Evolutionary conservation across 2,329 filamentous ascomycete species (phyloP), one percentile per base, ranked within the genome.

Genomic region (Fusarium burgessii): DNA sequence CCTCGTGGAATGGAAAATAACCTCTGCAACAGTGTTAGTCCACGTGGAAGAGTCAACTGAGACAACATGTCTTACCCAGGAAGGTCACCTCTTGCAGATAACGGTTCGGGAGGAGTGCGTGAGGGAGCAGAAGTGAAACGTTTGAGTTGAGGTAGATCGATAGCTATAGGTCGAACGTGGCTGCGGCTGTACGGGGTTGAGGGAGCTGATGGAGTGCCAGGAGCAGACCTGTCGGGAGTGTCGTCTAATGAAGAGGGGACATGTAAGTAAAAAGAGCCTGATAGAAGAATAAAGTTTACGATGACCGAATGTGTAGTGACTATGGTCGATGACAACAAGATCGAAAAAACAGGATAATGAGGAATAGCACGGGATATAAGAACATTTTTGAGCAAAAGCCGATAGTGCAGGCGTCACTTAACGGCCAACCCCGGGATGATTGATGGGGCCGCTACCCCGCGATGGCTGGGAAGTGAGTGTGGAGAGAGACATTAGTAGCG

Each of bases 1-100:
- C 86, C 77, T 90, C 88, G 78, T 90, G 88, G 35, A 86, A 78
- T 20, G 88, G 88, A 71, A 90, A 90, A 73, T 90, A 90, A 32
- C 85, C 88, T 77, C 88, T 90, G 71, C 29, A 5, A 38, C 29
- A 49, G 25, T 40, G 43, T 72, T n/a, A 70, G 67, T 43, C 38
- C 38, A 51, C 47, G 47, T 33, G 25, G 15, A 15, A 23, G 38
- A 25, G 12, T 29, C 46, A 23, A 38, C 32, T 27, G n/a, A 15
- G 60, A 8, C 13, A 50, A 27, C 13, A 36, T 17, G 18, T 55
- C 85, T 76, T 85, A 90, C 89, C 88, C 88, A 76, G 82, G 83
- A 52, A 88, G 75, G 77, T 90, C 88, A 56, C 88, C 89, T 58
- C 88, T 83, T 46, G 86, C 89, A 29, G 88, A 89, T 25, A 90